Percentiles rank a stretch among this genome's conserved stretches.
These are phyloP conservation scores for Chaetomiaceae sp. DNA, from an alignment of 2,329 filamentous ascomycete species.

Conservation along the genomic window DNA sequence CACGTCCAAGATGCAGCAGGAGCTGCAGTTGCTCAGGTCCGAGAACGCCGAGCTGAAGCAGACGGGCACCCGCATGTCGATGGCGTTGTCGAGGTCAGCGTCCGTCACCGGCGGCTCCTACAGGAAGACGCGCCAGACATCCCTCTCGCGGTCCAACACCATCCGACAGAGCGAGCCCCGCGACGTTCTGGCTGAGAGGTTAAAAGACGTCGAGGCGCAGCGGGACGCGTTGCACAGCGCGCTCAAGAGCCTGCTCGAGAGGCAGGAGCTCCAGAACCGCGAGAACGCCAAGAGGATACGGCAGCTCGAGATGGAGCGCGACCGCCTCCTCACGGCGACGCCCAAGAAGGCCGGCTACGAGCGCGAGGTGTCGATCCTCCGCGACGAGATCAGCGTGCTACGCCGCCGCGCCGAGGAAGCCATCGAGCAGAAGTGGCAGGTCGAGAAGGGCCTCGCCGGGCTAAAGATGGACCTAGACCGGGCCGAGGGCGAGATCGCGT, in stretches of 20 bases:
- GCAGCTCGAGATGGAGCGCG: constrained; percentile 71
- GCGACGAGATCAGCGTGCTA: constrained; percentile 78
- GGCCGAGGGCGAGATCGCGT: constrained; percentile 85
- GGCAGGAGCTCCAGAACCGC: constrained; percentile 78
- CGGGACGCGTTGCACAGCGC: constrained; percentile 87
- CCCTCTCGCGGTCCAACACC: constrained; percentile 52
- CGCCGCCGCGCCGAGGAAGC: constrained; percentile 88
- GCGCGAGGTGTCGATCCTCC: constrained; percentile 72
- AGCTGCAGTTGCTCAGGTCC: constrained; percentile 64
- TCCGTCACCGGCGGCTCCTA: constrained; percentile 57
- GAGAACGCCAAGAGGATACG: constrained; percentile 79
- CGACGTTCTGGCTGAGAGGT: constrained; percentile 68
- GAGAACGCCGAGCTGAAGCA: constrained; percentile 25
- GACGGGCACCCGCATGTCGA: constrained; percentile 27
- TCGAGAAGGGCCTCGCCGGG: constrained; percentile 82
- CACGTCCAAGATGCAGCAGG: constrained; percentile 79
- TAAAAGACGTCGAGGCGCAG: constrained; percentile 92
- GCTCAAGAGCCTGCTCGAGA: constrained; percentile 76
- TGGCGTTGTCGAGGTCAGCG: constrained; percentile 60
- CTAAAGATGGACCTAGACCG: constrained; percentile 96
- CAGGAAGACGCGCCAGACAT: constrained; percentile 34
- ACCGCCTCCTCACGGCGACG: constrained; percentile 63
- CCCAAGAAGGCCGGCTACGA: constrained; percentile 77
- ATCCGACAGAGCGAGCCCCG: constrained; percentile 56
- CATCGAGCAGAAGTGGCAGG: constrained; percentile 92